phyloP scores from a whole-genome alignment of 2,329 filamentous ascomycete species.

The Aspergillus caelatus region DNA sequence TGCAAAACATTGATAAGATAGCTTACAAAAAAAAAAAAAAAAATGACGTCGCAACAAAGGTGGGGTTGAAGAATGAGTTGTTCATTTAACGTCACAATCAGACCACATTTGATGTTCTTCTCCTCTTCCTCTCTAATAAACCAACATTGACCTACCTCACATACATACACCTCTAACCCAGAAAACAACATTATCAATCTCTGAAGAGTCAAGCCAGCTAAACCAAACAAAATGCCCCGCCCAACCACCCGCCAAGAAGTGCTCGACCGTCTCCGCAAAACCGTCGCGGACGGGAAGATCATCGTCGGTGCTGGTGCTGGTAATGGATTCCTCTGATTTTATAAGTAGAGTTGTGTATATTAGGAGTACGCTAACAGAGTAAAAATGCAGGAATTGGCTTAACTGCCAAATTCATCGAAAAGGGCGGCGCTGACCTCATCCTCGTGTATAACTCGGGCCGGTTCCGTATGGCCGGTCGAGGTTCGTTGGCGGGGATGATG shows the following conservation, averaged over 20 bases:
- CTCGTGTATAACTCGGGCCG: slow-evolving; percentile 73
- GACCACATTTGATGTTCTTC: background rate
- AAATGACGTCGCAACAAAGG: background rate
- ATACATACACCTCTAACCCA: background rate
- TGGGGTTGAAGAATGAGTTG: background rate
- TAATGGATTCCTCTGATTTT: slow-evolving; percentile 26
- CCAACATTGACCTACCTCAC: background rate
- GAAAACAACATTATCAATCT: background rate
- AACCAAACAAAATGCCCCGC: slow-evolving; percentile 53
- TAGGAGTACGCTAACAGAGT: background rate
- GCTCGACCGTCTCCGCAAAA: slow-evolving; percentile 56
- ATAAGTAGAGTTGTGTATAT: too few species aligned
- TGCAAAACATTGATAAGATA: background rate
- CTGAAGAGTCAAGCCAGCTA: too few species aligned
- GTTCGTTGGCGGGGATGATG: slow-evolving; percentile 70
- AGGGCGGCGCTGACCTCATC: slow-evolving; percentile 69
- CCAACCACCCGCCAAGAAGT: slow-evolving; percentile 61
- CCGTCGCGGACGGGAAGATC: slow-evolving; percentile 58
- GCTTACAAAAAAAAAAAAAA: background rate
- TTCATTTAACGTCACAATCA: background rate
- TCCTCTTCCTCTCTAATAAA: background rate
- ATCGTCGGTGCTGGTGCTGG: slow-evolving; percentile 71
- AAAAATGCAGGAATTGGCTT: slow-evolving; percentile 63
- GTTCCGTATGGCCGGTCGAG: slow-evolving; percentile 72
- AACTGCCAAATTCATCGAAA: slow-evolving; percentile 71